Evolutionary conservation across 2,329 filamentous ascomycete species (phyloP).

Genomic region (Paecilomyces formosus): DNA sequence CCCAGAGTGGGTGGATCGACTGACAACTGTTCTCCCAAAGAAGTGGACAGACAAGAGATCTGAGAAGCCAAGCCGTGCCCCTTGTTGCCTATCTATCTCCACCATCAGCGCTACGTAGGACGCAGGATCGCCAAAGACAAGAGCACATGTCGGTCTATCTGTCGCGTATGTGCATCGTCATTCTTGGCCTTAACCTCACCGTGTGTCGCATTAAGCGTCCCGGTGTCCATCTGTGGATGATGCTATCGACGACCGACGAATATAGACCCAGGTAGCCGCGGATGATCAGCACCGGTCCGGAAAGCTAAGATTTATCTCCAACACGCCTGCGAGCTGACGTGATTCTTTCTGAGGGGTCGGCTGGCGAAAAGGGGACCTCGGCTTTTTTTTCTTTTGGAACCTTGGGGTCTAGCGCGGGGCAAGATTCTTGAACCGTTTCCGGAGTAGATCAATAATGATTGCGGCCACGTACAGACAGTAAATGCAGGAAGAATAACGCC

Average conservation of each 20-base stretch:
- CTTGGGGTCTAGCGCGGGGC: constrained; percentile 6
- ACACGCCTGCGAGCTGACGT: not conserved
- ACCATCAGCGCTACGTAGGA: not conserved
- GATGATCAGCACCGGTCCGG: not conserved
- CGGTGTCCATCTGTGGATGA: not conserved
- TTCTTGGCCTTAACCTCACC: not conserved
- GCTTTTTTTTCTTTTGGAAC: not conserved
- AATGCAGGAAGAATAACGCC: not conserved
- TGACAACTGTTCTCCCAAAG: not conserved
- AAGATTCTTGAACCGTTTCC: constrained; percentile 3
- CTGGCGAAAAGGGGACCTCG: not conserved
- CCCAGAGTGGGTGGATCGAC: not conserved
- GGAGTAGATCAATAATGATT: not conserved
- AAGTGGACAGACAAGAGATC: not conserved
- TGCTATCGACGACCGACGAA: not conserved
- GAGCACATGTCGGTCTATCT: not conserved
- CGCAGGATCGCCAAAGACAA: not conserved
- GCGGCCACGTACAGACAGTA: not conserved
- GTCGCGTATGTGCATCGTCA: not conserved
- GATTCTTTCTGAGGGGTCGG: not conserved
- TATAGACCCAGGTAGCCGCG: not conserved
- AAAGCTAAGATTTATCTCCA: not conserved
- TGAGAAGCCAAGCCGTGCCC: not conserved
- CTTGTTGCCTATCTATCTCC: not conserved
- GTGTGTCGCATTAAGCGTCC: not conserved